A percentile compares a stretch with the other conserved stretches of the same genome.
Evolutionary conservation across 768 basidiomycete species (phyloP).

Genomic region (Saitozyma podzolica): DNA sequence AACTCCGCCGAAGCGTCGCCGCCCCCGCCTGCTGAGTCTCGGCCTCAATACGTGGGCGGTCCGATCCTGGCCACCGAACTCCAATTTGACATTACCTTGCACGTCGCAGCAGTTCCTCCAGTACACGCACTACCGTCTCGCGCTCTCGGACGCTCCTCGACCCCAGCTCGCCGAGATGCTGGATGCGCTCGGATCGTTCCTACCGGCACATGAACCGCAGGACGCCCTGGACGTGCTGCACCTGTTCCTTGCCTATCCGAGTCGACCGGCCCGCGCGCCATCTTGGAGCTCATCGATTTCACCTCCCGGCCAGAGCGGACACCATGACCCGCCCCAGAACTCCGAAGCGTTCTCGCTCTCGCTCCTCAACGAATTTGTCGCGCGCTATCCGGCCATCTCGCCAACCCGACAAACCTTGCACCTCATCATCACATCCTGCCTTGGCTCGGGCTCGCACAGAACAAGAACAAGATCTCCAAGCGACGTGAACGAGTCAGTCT

Average conservation of each 20-base stretch:
- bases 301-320: not conserved
- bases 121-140: not conserved
- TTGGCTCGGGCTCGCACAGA: not conserved
- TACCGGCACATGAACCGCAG: not conserved
- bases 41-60: not conserved
- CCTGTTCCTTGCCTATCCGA: slow-evolving; percentile 10
- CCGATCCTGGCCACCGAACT: not conserved
- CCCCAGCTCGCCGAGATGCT: not conserved
- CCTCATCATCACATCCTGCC: slow-evolving; percentile 1
- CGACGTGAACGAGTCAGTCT: not conserved
- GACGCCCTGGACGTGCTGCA: slow-evolving; percentile 6
- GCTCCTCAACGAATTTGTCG: not conserved
- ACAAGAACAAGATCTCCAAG: not conserved
- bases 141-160: not conserved
- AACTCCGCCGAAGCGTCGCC: too few relatives aligned
- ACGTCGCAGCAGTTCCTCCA: slow-evolving; percentile 1
- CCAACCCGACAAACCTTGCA: slow-evolving; percentile 16
- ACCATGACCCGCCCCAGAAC: too few relatives aligned
- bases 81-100: not conserved
- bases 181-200: not conserved
- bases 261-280: too few relatives aligned
- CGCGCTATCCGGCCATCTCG: not conserved
- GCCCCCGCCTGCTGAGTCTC: too few relatives aligned
- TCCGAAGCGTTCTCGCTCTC: too few relatives aligned
- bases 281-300: not conserved